A percentile compares a stretch with the other conserved stretches of the same genome.
phyloP scores from a whole-genome alignment of 2,329 filamentous ascomycete genomes.

The Colletotrichum chrysophilum region DNA sequence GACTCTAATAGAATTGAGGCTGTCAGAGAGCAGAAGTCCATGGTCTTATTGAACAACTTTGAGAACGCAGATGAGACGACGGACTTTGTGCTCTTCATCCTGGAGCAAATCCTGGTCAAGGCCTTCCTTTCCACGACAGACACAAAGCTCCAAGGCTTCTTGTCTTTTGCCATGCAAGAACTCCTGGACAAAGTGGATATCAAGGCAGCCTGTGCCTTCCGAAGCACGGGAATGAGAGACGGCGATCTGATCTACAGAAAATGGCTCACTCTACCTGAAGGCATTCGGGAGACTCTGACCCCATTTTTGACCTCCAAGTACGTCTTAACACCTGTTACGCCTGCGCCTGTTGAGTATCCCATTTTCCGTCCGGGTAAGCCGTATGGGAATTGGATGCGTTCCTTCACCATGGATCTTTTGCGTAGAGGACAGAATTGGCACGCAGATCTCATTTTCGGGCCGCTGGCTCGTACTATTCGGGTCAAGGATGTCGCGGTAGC shows the following conservation, averaged over 20 bases:
- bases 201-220: slow-evolving; percentile 55
- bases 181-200: slow-evolving; percentile 81
- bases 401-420: slow-evolving; percentile 82
- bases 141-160: slow-evolving; percentile 84
- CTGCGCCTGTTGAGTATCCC: slow-evolving; percentile 71
- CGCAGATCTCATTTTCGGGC: slow-evolving; percentile 78
- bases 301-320: slow-evolving; percentile 90
- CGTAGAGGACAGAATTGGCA: slow-evolving; percentile 77
- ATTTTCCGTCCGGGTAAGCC: slow-evolving; percentile 72
- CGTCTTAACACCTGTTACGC: slow-evolving; percentile 67
- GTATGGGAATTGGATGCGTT: slow-evolving; percentile 83
- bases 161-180: slow-evolving; percentile 95
- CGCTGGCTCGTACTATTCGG: slow-evolving; percentile 81
- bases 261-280: slow-evolving; percentile 80
- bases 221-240: slow-evolving; percentile 45
- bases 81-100: slow-evolving; percentile 83
- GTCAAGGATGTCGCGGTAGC: slow-evolving; percentile 87
- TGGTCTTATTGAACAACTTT: slow-evolving; percentile 89
- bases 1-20: slow-evolving; percentile 90
- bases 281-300: slow-evolving; percentile 79
- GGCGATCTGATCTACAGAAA: slow-evolving; percentile 69
- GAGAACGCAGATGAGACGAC: slow-evolving; percentile 77
- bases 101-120: slow-evolving; percentile 88
- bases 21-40: slow-evolving; percentile 77
- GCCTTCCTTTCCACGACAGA: slow-evolving; percentile 92